Evolutionary conservation across 352 stramenopile species (phyloP).

Genomic region (Phytopythium litorale): DNA sequence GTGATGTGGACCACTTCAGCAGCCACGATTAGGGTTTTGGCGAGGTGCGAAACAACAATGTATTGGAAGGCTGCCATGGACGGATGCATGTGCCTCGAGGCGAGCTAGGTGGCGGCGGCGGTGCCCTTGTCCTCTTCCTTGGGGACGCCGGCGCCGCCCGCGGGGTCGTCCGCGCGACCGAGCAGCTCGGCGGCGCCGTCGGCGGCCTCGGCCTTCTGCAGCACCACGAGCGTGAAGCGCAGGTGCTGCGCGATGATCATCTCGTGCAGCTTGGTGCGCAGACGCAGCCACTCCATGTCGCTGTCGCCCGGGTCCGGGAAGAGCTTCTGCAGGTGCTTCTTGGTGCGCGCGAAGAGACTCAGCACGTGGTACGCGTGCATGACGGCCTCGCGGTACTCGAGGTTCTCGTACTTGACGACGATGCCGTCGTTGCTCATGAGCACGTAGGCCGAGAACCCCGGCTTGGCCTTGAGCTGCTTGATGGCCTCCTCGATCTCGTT

Average conservation of each 20-base stretch:
- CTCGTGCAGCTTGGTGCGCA: slow-evolving; percentile 90
- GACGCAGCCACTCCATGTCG: slow-evolving; percentile 89
- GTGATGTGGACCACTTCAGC: neutral
- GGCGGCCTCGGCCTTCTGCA: slow-evolving; percentile 53
- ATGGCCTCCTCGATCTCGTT: slow-evolving; percentile 93
- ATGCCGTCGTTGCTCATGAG: slow-evolving; percentile 94
- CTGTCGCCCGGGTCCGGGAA: slow-evolving; percentile 79
- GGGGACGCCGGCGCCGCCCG: neutral
- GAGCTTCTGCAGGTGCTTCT: slow-evolving; percentile 83
- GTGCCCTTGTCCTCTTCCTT: slow-evolving; percentile 6
- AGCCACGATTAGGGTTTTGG: neutral
- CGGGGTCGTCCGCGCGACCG: neutral
- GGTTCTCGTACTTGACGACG: slow-evolving; percentile 91
- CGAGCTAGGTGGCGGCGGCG: slow-evolving; percentile 4
- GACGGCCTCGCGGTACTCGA: slow-evolving; percentile 89
- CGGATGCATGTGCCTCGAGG: too few species aligned
- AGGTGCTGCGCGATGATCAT: slow-evolving; percentile 90
- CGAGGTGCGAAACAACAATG: neutral
- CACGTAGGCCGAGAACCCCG: slow-evolving; percentile 87
- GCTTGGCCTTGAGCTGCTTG: slow-evolving; percentile 90
- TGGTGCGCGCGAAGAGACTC: slow-evolving; percentile 80
- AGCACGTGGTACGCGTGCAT: slow-evolving; percentile 92
- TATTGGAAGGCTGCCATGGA: neutral
- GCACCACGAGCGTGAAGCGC: slow-evolving; percentile 86
- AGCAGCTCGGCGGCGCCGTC: slow-evolving; percentile 13